These are phyloP conservation scores for Taphrina sp. DNA, from an alignment of 1,139 yeast genomes.

Conservation along the genomic window DNA sequence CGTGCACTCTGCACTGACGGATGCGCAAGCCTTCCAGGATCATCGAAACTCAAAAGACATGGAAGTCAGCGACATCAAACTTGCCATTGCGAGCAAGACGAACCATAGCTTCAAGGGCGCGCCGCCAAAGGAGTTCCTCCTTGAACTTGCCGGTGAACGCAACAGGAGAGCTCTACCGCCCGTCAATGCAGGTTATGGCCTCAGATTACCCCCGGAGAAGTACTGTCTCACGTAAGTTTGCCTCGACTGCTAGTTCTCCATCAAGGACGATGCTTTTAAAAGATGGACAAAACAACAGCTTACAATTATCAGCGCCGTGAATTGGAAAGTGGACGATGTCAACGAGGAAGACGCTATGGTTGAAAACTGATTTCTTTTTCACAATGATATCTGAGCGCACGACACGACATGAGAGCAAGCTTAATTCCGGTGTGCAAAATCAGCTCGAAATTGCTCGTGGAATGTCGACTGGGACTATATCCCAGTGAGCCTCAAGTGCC, in stretches of 20 bases:
- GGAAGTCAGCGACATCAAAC: constrained; percentile 74
- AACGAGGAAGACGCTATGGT: constrained; percentile 8
- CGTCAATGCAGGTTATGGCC: constrained; percentile 87
- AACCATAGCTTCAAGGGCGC: constrained; percentile 94
- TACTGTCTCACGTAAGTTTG: constrained; percentile 63
- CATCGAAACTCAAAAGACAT: not conserved
- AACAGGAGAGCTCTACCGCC: constrained; percentile 88
- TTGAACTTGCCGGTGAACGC: constrained; percentile 89
- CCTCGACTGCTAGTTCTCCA: no score
- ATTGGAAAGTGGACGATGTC: constrained; percentile 16
- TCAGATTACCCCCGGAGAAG: constrained; percentile 94
- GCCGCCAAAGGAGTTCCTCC: constrained; percentile 84
- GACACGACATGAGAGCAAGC: no score
- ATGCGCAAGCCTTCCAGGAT: constrained; percentile 21
- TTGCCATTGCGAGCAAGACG: constrained; percentile 90
- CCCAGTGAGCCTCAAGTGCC: no score
- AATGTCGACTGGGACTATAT: no score
- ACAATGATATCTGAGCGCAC: no score
- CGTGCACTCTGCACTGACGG: constrained; percentile 12
- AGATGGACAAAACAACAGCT: no score
- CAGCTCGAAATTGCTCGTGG: no score
- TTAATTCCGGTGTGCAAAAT: no score
- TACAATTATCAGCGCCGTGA: no score
- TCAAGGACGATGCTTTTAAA: no score
- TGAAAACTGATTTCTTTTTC: not conserved